phyloP scores from a whole-genome alignment of 2,329 filamentous ascomycete species.

The Colletotrichum viniferum region DNA sequence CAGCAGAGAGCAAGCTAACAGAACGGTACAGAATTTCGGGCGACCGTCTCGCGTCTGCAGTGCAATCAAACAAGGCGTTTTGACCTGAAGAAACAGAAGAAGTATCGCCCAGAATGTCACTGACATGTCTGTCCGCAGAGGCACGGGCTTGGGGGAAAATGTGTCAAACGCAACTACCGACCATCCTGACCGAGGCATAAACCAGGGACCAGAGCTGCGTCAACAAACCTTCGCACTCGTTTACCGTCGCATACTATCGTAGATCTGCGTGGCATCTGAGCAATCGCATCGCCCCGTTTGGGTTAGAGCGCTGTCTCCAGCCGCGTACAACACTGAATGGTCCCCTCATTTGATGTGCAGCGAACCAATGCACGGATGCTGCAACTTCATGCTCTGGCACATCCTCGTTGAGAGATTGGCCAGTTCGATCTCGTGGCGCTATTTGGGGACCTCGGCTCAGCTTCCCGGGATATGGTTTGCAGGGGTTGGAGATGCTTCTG shows the following conservation, averaged over 20 bases:
- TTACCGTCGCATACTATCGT: background rate
- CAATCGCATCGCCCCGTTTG: background rate
- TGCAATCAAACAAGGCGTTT: background rate
- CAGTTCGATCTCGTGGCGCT: background rate
- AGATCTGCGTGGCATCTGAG: background rate
- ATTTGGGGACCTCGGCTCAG: background rate
- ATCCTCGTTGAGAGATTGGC: background rate
- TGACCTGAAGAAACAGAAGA: background rate
- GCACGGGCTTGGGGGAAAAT: background rate
- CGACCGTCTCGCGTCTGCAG: background rate
- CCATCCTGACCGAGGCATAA: background rate
- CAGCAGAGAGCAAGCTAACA: background rate
- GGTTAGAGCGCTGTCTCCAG: background rate
- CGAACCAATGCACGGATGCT: background rate
- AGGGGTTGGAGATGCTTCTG: background rate
- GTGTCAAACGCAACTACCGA: background rate
- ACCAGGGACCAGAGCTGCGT: background rate
- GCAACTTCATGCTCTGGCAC: background rate
- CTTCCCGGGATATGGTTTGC: background rate
- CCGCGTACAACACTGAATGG: background rate
- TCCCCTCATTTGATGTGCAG: background rate
- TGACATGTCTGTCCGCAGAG: constrained; percentile 5
- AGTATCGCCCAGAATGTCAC: background rate
- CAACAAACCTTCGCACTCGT: constrained; percentile 6
- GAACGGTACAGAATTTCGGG: background rate